These are phyloP conservation scores for Termitomyces sp. DNA, from an alignment of 768 basidiomycete species.

Conservation along the genomic window DNA sequence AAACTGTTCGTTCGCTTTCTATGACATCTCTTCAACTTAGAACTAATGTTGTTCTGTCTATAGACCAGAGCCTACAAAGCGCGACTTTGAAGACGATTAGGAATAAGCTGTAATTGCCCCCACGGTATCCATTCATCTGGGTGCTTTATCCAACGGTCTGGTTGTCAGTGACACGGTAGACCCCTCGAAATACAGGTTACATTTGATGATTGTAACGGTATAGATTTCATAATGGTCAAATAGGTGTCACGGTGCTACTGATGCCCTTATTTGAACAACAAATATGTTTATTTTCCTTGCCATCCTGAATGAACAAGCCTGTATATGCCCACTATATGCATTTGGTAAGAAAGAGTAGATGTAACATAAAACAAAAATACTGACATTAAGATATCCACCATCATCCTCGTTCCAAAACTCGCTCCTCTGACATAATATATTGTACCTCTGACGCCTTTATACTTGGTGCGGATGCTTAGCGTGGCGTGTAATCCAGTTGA, in stretches of 20 bases:
- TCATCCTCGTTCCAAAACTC: constrained; percentile 15
- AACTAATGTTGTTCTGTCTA: not conserved
- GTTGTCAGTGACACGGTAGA: not conserved
- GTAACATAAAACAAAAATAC: not conserved
- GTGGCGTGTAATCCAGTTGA: constrained; percentile 21
- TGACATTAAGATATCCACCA: constrained; percentile 14
- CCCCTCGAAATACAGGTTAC: too few species aligned
- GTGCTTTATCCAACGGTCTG: not conserved
- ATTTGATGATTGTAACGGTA: not conserved
- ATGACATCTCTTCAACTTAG: not conserved
- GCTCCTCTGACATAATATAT: constrained; percentile 11
- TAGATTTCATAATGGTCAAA: not conserved
- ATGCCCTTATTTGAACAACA: constrained; percentile 1
- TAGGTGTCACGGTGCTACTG: not conserved
- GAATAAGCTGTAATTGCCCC: constrained; percentile 10
- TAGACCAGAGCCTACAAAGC: constrained; percentile 36
- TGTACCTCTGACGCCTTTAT: constrained; percentile 18
- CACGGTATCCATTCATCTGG: too few species aligned
- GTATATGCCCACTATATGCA: constrained; percentile 9
- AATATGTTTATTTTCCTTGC: constrained; percentile 6
- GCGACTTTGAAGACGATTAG: constrained; percentile 24
- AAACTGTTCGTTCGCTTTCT: constrained; percentile 63
- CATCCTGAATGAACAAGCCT: constrained; percentile 5
- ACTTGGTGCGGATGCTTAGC: constrained; percentile 20
- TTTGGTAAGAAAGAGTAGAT: not conserved